Base-by-base conservation (phyloP, 208 protist species). In the Phytomonas serpens region DNA sequence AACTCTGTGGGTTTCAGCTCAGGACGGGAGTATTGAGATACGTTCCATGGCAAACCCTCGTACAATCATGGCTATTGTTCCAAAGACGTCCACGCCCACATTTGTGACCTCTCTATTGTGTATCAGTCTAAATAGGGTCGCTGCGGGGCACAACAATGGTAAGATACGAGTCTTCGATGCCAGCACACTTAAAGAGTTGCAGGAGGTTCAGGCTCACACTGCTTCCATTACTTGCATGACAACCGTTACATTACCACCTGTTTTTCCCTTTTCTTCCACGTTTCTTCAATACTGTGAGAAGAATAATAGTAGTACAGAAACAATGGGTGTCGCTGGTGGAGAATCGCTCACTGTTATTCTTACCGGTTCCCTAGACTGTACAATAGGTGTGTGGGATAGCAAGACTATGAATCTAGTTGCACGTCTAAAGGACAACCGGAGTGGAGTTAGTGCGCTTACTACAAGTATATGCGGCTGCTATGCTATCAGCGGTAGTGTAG, bases 1-100 rank as follows among this genome's bases (percentile, higher is more conserved):
- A 19, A 77, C 83, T 5, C 68, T 91, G 37, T 94, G 89, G 89
- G 31, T 84, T 32, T 86, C 78, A 34, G 62, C 67, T 1, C 79
- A 78, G 68, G 83, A 88, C 37, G 89, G 89, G 29, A 75, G 77
- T 33, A 77, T 94, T 42, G 89, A 94, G 72, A 77, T 94, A 42
- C 86, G 86, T 63, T 75, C 75, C 61, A 37, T 73, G 33, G 75
- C 76, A n/a, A 75, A 86, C 64, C 84, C 78, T 4, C 76, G 76
- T 40, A 38, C 71, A 31, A 52, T 90, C 2, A 32, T 92, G 42
- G 69, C 75, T 5, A 72, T 76, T 42, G 47, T 91, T 27, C 74
- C 70, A 3, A 66, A 65, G 36, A 62, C 47, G 5, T 57, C 68
- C 63, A 14, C 65, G 9, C 67, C 67, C 2, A 42, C 70, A 3